Percentiles rank a stretch among this genome's conserved stretches.
These are phyloP conservation scores for Manihot esculenta DNA, from an alignment of 441 rosid species.

Conservation along the genomic window DNA sequence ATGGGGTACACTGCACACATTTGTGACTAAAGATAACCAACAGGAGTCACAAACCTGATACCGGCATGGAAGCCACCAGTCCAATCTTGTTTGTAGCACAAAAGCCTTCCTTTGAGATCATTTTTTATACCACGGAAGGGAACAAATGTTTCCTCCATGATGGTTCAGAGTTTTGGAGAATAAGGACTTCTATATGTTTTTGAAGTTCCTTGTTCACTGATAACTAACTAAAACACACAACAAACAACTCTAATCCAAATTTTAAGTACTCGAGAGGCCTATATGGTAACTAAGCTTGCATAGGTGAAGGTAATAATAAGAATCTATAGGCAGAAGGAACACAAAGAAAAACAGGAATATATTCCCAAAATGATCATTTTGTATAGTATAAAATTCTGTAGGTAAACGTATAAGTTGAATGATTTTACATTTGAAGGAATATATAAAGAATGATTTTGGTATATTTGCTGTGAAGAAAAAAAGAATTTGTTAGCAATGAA, in stretches of 20 bases:
- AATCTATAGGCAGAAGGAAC: constrained; percentile 39
- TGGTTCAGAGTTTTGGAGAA: constrained; percentile 26
- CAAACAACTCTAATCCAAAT: constrained; percentile 23
- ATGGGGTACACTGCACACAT: constrained; percentile 3
- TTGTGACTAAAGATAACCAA: constrained; percentile 10
- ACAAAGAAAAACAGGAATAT: constrained; percentile 20
- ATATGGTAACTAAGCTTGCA: constrained; percentile 36
- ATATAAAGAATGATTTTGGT: constrained; percentile 36
- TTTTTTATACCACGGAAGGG: constrained; percentile 79
- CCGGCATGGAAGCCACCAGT: constrained; percentile 66
- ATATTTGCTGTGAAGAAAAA: constrained; percentile 29
- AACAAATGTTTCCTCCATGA: constrained; percentile 85
- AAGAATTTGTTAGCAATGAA: constrained; percentile 41
- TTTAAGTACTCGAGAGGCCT: constrained; percentile 62
- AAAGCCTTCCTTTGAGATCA: constrained; percentile 65
- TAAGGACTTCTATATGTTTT: neutral
- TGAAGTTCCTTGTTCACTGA: neutral
- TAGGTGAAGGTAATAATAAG: constrained; percentile 25
- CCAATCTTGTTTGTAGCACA: constrained; percentile 85
- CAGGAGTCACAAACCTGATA: constrained; percentile 52
- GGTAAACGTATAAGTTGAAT: constrained; percentile 6
- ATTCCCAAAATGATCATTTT: constrained; percentile 28
- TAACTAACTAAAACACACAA: constrained; percentile 11
- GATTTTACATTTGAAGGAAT: constrained; percentile 36
- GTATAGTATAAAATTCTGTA: constrained; percentile 21